Conservation (phyloP, 768 basidiomycete species). For the Boletus rufocinnamomeus region DNA sequence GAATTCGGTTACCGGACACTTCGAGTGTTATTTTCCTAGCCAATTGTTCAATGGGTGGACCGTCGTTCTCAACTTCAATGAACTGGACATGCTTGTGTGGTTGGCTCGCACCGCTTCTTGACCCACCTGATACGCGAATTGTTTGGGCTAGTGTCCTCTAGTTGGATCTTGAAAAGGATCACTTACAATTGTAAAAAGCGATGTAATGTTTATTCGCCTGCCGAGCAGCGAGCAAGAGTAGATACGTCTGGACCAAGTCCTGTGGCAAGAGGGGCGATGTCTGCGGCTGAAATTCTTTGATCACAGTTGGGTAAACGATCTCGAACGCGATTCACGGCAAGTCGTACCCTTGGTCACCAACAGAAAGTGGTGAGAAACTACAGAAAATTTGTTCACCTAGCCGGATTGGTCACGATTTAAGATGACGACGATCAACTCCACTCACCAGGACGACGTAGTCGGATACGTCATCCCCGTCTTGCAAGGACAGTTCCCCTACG, state of each 20-base stretch:
- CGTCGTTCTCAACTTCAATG: slow-evolving; percentile 60
- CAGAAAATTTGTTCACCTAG: slow-evolving; percentile 85
- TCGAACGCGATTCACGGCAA: neutral
- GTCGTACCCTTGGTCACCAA: slow-evolving; percentile 76
- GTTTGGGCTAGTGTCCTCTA: neutral
- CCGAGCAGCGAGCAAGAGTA: slow-evolving; percentile 68
- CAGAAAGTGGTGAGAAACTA: slow-evolving; percentile 85
- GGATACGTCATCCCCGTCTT: slow-evolving; percentile 51
- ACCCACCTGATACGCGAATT: slow-evolving; percentile 54
- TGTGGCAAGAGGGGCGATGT: slow-evolving; percentile 75
- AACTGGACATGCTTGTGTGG: slow-evolving; percentile 92
- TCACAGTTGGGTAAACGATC: slow-evolving; percentile 1
- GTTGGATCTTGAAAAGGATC: neutral
- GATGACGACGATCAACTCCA: slow-evolving; percentile 1
- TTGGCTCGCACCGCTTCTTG: slow-evolving; percentile 85
- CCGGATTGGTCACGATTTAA: slow-evolving; percentile 5
- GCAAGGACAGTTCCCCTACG: slow-evolving; percentile 64
- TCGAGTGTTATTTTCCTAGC: slow-evolving; percentile 61
- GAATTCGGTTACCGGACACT: slow-evolving; percentile 26
- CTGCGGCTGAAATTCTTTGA: slow-evolving; percentile 72
- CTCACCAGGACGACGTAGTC: slow-evolving; percentile 73
- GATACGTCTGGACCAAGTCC: slow-evolving; percentile 77
- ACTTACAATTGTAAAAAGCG: slow-evolving; percentile 89
- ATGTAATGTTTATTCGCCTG: slow-evolving; percentile 61
- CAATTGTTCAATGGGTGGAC: slow-evolving; percentile 77